Percentiles rank a stretch among this genome's conserved stretches.
Conservation (phyloP, 805 yeast genomes). For the Pichia paraexigua region DNA sequence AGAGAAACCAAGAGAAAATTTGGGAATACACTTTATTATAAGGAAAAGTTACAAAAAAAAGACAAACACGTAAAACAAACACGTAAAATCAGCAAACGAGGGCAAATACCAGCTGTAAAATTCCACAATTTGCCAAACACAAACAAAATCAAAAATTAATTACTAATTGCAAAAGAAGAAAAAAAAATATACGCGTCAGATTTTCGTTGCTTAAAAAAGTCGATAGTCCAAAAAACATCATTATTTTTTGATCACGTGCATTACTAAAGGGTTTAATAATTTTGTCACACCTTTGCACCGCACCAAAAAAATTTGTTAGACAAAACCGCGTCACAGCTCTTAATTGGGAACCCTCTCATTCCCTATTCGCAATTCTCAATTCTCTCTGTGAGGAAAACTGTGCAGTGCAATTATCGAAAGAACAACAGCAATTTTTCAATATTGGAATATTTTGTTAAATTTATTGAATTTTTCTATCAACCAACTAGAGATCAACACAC, state of each 20-base stretch:
- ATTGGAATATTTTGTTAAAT: background rate
- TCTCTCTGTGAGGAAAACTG: background rate
- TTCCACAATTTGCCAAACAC: background rate
- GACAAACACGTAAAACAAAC: background rate
- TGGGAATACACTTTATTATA: background rate
- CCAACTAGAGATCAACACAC: constrained; percentile 8
- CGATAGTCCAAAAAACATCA: background rate
- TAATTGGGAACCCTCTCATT: background rate
- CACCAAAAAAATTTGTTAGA: background rate
- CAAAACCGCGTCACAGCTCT: background rate
- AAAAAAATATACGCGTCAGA: background rate
- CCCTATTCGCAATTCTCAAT: background rate
- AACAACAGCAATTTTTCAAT: background rate
- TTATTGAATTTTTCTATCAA: background rate
- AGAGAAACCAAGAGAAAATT: background rate
- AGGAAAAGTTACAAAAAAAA: background rate
- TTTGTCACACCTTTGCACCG: background rate
- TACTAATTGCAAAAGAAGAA: background rate
- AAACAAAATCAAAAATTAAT: background rate
- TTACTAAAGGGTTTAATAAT: background rate
- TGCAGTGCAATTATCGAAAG: background rate
- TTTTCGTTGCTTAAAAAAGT: background rate
- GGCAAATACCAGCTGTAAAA: background rate
- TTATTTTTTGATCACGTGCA: background rate
- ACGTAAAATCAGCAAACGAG: background rate